phyloP scores from a whole-genome alignment of 2,329 filamentous ascomycete genomes.

The Exophiala aquamarina region DNA sequence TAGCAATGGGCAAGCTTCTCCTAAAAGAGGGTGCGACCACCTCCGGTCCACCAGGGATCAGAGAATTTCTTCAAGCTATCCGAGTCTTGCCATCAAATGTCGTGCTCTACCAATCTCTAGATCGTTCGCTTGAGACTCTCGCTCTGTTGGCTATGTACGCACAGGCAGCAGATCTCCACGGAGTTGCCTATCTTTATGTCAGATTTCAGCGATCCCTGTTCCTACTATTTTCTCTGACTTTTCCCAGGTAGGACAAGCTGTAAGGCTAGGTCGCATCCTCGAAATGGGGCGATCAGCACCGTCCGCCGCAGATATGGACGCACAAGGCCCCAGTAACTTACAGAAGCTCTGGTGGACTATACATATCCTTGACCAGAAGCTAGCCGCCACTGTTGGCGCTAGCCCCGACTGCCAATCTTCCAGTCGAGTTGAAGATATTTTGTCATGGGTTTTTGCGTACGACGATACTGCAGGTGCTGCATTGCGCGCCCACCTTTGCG shows the following conservation, averaged over 20 bases:
- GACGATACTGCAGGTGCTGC: too few relatives aligned
- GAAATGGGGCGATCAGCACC: neutral
- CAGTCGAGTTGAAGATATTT: too few relatives aligned
- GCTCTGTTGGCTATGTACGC: conserved; percentile 9
- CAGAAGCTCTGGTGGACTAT: neutral
- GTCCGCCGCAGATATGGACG: neutral
- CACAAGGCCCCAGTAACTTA: too few relatives aligned
- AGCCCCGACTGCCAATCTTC: too few relatives aligned
- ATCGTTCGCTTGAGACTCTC: conserved; percentile 1
- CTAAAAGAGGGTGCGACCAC: conserved; percentile 12
- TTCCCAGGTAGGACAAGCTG: conserved; percentile 1
- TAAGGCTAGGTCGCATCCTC: neutral
- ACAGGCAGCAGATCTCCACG: conserved; percentile 14
- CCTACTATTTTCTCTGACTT: conserved; percentile 3
- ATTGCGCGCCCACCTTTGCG: too few relatives aligned
- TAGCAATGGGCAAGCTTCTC: conserved; percentile 10
- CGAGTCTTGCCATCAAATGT: conserved; percentile 1
- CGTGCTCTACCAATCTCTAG: too few relatives aligned
- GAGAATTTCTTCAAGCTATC: neutral
- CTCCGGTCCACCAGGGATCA: conserved; percentile 9
- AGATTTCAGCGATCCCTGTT: too few relatives aligned
- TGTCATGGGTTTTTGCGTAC: too few relatives aligned
- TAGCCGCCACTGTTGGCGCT: neutral
- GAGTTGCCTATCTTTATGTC: conserved; percentile 14
- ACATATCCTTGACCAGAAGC: neutral